Conservation (phyloP, 768 basidiomycete genomes). For the Amyloporia xantha region DNA sequence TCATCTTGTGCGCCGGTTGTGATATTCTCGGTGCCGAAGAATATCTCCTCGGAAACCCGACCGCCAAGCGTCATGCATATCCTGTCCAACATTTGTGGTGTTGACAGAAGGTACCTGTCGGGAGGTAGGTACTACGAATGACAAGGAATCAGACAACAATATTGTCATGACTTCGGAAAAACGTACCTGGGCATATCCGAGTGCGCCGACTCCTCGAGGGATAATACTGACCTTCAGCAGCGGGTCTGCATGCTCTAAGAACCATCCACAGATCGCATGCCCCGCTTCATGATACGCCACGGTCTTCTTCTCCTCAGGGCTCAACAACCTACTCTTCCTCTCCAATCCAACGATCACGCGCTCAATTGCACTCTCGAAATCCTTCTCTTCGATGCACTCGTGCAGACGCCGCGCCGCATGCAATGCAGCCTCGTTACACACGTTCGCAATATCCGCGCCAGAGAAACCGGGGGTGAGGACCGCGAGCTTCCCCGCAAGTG, state of each 20-base stretch:
- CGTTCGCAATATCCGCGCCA: constrained; percentile 98
- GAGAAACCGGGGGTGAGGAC: constrained; percentile 98
- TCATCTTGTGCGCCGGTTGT: constrained; percentile 99
- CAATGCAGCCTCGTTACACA: constrained; percentile 96
- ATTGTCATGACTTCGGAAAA: background rate
- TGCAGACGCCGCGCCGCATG: constrained; percentile 85
- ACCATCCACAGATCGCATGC: constrained; percentile 98
- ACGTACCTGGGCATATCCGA: constrained; percentile 89
- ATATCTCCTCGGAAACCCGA: constrained; percentile 96
- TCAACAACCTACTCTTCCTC: constrained; percentile 89
- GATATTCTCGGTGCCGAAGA: constrained; percentile 87
- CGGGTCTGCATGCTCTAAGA: constrained; percentile 94
- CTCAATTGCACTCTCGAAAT: constrained; percentile 98
- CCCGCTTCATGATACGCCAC: constrained; percentile 99
- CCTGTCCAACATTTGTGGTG: constrained; percentile 88
- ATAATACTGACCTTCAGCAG: constrained; percentile 98
- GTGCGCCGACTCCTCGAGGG: constrained; percentile 88
- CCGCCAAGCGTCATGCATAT: constrained; percentile 99
- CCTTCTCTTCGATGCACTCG: constrained; percentile 69
- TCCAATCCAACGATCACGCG: constrained; percentile 96
- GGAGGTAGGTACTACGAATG: constrained; percentile 77
- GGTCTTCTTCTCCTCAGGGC: constrained; percentile 94
- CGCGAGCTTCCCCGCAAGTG: constrained; percentile 86
- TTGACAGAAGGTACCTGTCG: constrained; percentile 92
- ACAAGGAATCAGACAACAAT: background rate